A percentile compares a stretch with the other conserved stretches of the same genome.
Evolutionary conservation across 2,329 filamentous ascomycete genomes (phyloP).

Genomic region (Aspergillus sp.): DNA sequence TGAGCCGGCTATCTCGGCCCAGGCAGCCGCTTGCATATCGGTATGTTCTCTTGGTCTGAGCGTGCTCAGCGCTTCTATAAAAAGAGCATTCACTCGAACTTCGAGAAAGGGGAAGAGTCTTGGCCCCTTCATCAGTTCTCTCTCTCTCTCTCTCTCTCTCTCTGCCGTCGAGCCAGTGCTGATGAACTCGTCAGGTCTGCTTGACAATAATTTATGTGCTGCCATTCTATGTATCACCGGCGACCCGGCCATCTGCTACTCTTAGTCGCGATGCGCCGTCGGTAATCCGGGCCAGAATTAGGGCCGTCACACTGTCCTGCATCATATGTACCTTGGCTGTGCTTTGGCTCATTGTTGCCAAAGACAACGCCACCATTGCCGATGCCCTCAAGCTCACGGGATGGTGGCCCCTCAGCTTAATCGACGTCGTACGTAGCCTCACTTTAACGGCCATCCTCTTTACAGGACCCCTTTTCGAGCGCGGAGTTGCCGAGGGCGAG

Average conservation of each 20-base stretch:
- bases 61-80: constrained; percentile 20
- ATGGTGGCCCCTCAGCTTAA: constrained; percentile 74
- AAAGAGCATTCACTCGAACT: constrained; percentile 16
- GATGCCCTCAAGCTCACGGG: constrained; percentile 73
- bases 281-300: constrained; percentile 84
- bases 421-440: constrained; percentile 68
- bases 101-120: not conserved
- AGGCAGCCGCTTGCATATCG: constrained; percentile 44
- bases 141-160: not conserved
- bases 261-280: constrained; percentile 85
- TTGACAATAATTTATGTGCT: constrained; percentile 90
- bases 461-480: constrained; percentile 80
- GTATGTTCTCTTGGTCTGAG: constrained; percentile 34
- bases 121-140: not conserved
- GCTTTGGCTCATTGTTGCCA: constrained; percentile 65
- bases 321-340: constrained; percentile 69
- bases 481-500: constrained; percentile 70
- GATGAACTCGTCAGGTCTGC: constrained; percentile 57
- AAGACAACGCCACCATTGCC: constrained; percentile 54
- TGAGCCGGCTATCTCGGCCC: constrained; percentile 42
- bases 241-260: constrained; percentile 76
- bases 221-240: constrained; percentile 82
- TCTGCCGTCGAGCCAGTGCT: constrained; percentile 5
- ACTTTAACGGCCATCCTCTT: constrained; percentile 79
- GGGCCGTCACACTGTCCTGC: constrained; percentile 78